Conservation (phyloP, 495 filamentous ascomycete genomes). For the Tetracladium setigerum region DNA sequence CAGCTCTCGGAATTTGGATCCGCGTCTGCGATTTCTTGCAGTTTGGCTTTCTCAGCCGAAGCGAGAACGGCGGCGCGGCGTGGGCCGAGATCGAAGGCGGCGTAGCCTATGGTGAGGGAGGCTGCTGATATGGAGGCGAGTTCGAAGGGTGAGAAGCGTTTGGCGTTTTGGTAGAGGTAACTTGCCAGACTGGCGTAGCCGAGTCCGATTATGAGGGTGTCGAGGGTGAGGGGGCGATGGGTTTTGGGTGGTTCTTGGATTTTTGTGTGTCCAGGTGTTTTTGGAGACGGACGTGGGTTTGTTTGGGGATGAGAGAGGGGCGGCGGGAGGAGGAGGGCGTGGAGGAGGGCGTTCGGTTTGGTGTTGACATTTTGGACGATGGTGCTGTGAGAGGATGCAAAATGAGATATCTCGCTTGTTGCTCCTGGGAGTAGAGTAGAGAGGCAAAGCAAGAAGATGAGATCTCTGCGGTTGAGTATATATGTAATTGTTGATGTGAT, state of each 20-base stretch:
- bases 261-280: not conserved
- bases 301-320: constrained; percentile 1
- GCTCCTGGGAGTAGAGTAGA: too few relatives aligned
- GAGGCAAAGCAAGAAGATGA: too few relatives aligned
- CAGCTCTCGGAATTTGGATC: not conserved
- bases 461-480: too few relatives aligned
- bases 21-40: not conserved
- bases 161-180: constrained; percentile 4
- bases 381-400: too few relatives aligned
- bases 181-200: not conserved
- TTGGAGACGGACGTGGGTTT: not conserved
- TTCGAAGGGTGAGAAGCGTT: not conserved
- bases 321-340: not conserved
- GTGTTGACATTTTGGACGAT: too few relatives aligned
- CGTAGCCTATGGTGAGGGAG: not conserved
- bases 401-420: too few relatives aligned
- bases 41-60: not conserved
- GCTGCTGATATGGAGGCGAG: not conserved
- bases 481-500: too few relatives aligned
- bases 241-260: not conserved
- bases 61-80: not conserved
- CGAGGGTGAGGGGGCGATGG: not conserved
- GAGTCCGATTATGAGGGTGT: not conserved
- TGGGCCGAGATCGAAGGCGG: not conserved
- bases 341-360: too few relatives aligned